phyloP scores from a whole-genome alignment of 495 filamentous ascomycete species.

The Hypoxylon crocopeplum region DNA sequence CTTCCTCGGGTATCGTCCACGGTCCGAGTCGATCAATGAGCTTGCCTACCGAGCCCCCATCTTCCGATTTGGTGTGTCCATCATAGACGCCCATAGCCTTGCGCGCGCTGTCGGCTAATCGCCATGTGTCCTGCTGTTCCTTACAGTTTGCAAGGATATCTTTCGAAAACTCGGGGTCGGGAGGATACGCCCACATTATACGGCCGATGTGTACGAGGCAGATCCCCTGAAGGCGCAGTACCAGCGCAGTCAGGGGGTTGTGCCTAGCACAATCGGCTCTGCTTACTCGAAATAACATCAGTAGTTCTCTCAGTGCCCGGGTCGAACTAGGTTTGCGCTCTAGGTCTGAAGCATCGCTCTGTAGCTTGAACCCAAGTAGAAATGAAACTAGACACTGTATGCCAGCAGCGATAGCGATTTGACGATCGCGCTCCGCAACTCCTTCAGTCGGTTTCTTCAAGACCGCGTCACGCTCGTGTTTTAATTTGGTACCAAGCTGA shows the following conservation, averaged over 20 bases:
- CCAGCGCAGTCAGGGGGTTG: constrained; percentile 26
- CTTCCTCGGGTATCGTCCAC: constrained; percentile 40
- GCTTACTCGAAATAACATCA: constrained; percentile 27
- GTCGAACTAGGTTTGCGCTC: constrained; percentile 28
- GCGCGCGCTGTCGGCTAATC: constrained; percentile 28
- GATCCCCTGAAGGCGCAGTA: constrained; percentile 39
- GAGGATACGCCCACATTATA: constrained; percentile 32
- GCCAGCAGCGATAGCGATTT: constrained; percentile 35
- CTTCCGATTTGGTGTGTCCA: constrained; percentile 28
- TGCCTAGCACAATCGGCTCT: constrained; percentile 34
- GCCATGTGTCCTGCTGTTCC: constrained; percentile 36
- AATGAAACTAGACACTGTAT: constrained; percentile 39
- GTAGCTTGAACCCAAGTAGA: constrained; percentile 37
- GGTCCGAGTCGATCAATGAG: constrained; percentile 43
- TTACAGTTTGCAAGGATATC: constrained; percentile 24
- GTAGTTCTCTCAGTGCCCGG: constrained; percentile 25
- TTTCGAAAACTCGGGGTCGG: constrained; percentile 23
- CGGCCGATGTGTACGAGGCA: constrained; percentile 36
- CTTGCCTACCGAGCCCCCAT: constrained; percentile 37
- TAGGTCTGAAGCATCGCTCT: constrained; percentile 37
- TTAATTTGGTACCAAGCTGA: constrained; percentile 48
- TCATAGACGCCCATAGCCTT: constrained; percentile 35
- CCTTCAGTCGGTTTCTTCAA: constrained; percentile 29
- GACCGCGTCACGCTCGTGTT: constrained; percentile 53
- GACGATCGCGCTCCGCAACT: constrained; percentile 31